Evolutionary conservation across 352 stramenopile genomes (phyloP), one percentile per base, ranked within the genome.

Genomic region (Blastocystis sp.): DNA sequence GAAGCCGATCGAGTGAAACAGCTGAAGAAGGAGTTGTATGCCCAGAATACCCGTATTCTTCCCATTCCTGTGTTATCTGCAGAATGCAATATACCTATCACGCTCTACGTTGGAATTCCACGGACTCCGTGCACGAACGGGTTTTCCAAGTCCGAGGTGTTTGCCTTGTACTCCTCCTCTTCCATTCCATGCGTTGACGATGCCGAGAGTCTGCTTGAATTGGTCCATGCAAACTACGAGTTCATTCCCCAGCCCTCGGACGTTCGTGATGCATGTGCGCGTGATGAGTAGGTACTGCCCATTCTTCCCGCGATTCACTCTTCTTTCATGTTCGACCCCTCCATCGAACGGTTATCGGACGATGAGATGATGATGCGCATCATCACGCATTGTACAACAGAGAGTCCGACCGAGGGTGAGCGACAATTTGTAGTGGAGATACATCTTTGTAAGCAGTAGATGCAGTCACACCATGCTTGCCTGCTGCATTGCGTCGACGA

Each of bases 221-320:
- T 56, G 5, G 48, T 56, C 48, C 14, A 52, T 45, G 21, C 23
- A 9, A 21, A 74, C 17, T 52, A 48, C 41, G n/a, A 53, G 17
- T 74, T 74, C 41, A 74, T 41, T 7, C 64, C 64, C 19, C 64
- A 52, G 21, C 64, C 64, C 41, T 43, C 23, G 21, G 64, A 74
- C 45, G 64, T 74, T 53, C 34, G n/a, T 52, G 34, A 10, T 11
- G 21, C 21, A 0, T 23, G 0, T 45, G 10, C 34, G 23, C 11
- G 34, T 53, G 17, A 38, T 23, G 9, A n/a, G 28, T 74, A 74
- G 64, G 34, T 23, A 1, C 4, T 11, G 21, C 64, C 64, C 5
- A 9, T 48, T 52, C 41, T 74, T 43, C 64, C 64, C 1, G 23
- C 9, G 45, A n/a, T 74, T 10, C 28, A 38, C 21, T 48, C 28